Evolutionary conservation across 108 stramenopile genomes (phyloP), one percentile per base, ranked within the genome.

Genomic region (Nitzschia sp.): DNA sequence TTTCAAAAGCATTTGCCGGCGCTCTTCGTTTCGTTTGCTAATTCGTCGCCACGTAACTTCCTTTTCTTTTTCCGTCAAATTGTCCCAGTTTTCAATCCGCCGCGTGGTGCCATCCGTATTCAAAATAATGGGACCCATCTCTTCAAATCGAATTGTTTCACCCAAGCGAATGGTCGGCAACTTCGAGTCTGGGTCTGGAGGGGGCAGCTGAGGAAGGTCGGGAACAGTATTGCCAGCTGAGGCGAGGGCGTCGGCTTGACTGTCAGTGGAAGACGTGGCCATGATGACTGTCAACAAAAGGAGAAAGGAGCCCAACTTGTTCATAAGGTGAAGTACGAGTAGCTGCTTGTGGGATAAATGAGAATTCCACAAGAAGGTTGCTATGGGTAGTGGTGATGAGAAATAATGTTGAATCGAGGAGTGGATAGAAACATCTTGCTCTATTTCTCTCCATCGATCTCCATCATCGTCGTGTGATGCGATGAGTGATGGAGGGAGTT

Each of bases 41-140:
- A 95, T 92, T 48, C 94, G 72, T 71, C 94, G 81, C 94, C 94
- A 95, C 1, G 90, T 82, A 48, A 88, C 86, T 65, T 90, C 71
- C 70, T 86, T 82, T 64, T 95, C 94, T 1, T 79, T 47, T 59
- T 92, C 78, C 38, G 90, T 82, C 79, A 95, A 68, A 67, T 81
- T 54, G 69, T 90, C 89, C 94, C 94, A 95, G 67, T 95, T 95
- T 29, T 74, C 86, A 57, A 95, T 95, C 34, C 83, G 59, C 36
- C 89, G 71, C 2, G 90, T 91, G 17, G 88, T 70, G 2, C 94
- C 90, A 64, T 95, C 94, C 13, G 82, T 54, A 77, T 95, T 95
- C 27, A 95, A 81, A 62, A 95, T 95, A 36, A 95, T 83, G 3
- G 94, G 94, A 19, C 94, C 94, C 79, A 87, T 80, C 68, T 83